These are phyloP conservation scores for Heliophila coronopifolia DNA, from an alignment of 441 rosid species.

Conservation along the genomic window DNA sequence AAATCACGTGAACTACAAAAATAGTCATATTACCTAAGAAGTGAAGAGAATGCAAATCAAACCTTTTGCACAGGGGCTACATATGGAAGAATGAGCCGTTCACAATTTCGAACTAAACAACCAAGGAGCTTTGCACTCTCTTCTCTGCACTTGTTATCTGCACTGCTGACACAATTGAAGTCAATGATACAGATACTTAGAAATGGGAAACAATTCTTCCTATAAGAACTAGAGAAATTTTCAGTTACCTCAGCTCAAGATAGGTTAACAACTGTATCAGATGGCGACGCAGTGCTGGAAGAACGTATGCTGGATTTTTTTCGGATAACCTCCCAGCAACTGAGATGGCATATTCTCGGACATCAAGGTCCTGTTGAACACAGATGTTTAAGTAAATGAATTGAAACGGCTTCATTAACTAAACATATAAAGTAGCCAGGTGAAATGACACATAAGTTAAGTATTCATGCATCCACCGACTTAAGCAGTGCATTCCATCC, in stretches of 20 bases:
- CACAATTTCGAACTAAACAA: slow-evolving; percentile 96
- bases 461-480: slow-evolving; percentile 13
- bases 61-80: slow-evolving; percentile 98
- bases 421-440: slow-evolving; percentile 2
- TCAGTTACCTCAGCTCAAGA: slow-evolving; percentile 84
- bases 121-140: slow-evolving; percentile 98
- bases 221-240: slow-evolving; percentile 6
- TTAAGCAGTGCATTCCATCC: slow-evolving; percentile 7
- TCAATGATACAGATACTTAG: slow-evolving; percentile 26
- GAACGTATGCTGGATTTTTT: slow-evolving; percentile 98
- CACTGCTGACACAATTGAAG: slow-evolving; percentile 73
- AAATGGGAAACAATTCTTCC: slow-evolving; percentile 4
- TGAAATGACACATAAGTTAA: slow-evolving; percentile 11
- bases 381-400: slow-evolving; percentile 13
- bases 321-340: slow-evolving; percentile 98
- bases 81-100: slow-evolving; percentile 86
- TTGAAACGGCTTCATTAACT: slow-evolving; percentile 11
- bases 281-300: slow-evolving; percentile 99
- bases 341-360: slow-evolving; percentile 94
- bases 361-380: slow-evolving; percentile 81
- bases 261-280: slow-evolving; percentile 94
- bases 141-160: slow-evolving; percentile 97
- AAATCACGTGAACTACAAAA: slow-evolving; percentile 15
- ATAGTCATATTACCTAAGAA: slow-evolving; percentile 19
- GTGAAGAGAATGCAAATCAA: slow-evolving; percentile 29